Evolutionary conservation across 805 yeast species (phyloP), one percentile per base, ranked within the genome.

Genomic region (Groenewaldozyma tartarivorans): DNA sequence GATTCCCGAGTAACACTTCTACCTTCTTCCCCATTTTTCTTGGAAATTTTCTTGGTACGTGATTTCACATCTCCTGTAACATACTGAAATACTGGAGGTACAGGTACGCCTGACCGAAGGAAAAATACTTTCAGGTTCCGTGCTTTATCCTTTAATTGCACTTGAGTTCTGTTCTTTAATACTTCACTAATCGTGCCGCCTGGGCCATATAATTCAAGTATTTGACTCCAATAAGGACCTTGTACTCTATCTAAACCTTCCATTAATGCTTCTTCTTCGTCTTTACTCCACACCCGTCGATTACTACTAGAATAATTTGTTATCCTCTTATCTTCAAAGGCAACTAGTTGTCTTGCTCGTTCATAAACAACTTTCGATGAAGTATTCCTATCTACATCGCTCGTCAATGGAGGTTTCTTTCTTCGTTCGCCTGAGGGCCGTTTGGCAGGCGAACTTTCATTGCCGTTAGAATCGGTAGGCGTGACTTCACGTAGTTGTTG

Each of bases 171-270:
- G 57, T 86, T 83, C 60, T 86, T 90, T 50, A 92, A 68, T 1
- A 79, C 75, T 57, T 92, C 97, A 32, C 79, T 77, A 20, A 81
- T 70, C 35, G 79, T 72, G 3, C 98, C 98, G 5, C 97, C 97
- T 3, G 95, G 83, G 1, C 98, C 98, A 57, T 81, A 83, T n/a
- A 82, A 63, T 53, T 84, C 95, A 36, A 90, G 62, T 39, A 92
- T 92, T 41, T 82, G 82, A 1, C 95, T 71, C 98, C 98, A 92
- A 49, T 81, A 85, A 0, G 97, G 94, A 1, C 98, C 98, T 48
- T 80, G 76, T 18, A 76, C 66, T 17, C 58, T 60, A 48, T 82
- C 81, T 43, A 92, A 66, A 0, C 96, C 97, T 40, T 77, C 78
- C 21, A 81, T 64, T 19, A 92, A 67, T 0, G 96, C 92, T 26